Conservation (phyloP, 2,329 filamentous ascomycete species). For the Sordariomycetes sp. region DNA sequence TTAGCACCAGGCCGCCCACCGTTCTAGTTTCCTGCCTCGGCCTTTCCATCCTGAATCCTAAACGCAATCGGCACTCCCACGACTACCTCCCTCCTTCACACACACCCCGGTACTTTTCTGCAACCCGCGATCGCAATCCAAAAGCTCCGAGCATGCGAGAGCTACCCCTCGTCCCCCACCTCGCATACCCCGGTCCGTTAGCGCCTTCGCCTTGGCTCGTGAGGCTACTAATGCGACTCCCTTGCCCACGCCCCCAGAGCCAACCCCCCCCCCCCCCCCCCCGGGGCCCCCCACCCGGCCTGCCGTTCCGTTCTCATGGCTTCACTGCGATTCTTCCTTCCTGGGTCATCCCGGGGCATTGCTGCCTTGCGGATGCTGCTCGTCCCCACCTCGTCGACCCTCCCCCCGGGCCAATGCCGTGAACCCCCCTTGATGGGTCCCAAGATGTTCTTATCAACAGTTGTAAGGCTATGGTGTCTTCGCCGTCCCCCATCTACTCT, state of each 20-base stretch:
- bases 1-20: background rate
- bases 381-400: conserved; percentile 8
- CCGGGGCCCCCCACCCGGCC: background rate
- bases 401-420: background rate
- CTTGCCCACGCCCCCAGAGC: background rate
- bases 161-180: background rate
- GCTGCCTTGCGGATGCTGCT: conserved; percentile 12
- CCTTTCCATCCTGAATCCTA: background rate
- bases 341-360: conserved; percentile 8
- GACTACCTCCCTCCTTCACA: background rate
- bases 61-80: background rate
- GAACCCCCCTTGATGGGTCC: background rate
- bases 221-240: background rate
- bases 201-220: background rate
- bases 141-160: background rate
- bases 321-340: background rate
- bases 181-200: background rate
- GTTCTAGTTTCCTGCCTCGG: background rate
- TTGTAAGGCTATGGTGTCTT: conserved; percentile 44
- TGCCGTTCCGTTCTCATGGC: background rate
- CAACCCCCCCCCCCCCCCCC: background rate
- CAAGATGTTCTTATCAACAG: background rate
- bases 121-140: background rate
- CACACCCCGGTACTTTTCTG: background rate
- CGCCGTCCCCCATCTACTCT: conserved; percentile 15